A percentile compares a stretch with the other conserved stretches of the same genome.
Evolutionary conservation across 495 filamentous ascomycete species (phyloP).

Genomic region (Polyplosphaeria fusca): DNA sequence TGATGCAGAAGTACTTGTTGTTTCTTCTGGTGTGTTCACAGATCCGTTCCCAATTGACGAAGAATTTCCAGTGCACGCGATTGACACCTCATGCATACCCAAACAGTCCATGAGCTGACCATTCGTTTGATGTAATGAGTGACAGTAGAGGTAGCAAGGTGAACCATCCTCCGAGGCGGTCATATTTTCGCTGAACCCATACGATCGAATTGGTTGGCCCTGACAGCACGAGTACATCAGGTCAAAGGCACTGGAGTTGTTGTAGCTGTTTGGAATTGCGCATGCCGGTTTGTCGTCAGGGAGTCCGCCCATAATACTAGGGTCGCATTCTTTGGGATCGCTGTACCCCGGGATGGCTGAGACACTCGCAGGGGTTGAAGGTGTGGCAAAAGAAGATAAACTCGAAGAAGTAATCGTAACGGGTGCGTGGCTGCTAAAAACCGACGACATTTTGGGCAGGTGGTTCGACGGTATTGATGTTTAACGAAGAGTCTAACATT

Average conservation of each 20-base stretch:
- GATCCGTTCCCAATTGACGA: background rate
- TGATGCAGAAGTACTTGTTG: background rate
- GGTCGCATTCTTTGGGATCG: background rate
- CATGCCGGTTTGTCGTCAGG: background rate
- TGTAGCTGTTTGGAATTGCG: background rate
- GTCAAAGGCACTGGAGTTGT: background rate
- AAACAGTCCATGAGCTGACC: background rate
- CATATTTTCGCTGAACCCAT: background rate
- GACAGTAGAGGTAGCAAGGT: constrained; percentile 2
- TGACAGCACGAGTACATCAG: background rate
- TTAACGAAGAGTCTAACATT: too few species aligned
- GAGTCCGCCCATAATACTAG: background rate
- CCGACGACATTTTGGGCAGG: background rate
- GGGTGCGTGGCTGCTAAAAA: background rate
- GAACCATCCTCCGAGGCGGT: too few species aligned
- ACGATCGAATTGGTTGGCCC: constrained; percentile 1
- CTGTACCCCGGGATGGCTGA: background rate
- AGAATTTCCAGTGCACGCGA: background rate
- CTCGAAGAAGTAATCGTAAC: background rate
- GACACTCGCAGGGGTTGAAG: background rate
- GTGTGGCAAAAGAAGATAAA: background rate
- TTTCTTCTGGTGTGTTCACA: background rate
- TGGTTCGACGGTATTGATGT: background rate
- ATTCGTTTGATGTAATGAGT: constrained; percentile 3
- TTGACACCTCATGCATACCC: background rate